Conservation (phyloP, 805 yeast species). For the Yarrowia sp. region DNA sequence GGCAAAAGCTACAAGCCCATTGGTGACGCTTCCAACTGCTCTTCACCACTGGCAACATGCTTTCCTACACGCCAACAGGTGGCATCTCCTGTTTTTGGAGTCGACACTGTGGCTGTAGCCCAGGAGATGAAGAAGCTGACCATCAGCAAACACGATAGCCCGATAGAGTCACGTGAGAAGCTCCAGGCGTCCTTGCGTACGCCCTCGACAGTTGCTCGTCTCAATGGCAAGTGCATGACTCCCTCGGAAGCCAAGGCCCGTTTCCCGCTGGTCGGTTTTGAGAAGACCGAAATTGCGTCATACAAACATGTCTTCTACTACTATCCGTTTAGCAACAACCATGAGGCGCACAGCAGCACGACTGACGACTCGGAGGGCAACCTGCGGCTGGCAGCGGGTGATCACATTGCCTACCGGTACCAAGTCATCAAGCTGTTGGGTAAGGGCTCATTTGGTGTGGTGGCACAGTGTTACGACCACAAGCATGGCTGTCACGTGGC, state of each 20-base stretch:
- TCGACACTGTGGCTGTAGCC: background rate
- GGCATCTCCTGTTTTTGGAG: background rate
- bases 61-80: background rate
- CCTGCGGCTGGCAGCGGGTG: conserved; percentile 52
- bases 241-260: conserved; percentile 46
- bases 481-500: conserved; percentile 59
- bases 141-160: conserved; percentile 21
- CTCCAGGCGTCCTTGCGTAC: conserved; percentile 15
- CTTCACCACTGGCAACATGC: background rate
- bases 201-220: conserved; percentile 26
- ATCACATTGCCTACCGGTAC: conserved; percentile 74
- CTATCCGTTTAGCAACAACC: conserved; percentile 42
- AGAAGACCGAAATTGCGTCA: conserved; percentile 42
- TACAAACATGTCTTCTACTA: conserved; percentile 30
- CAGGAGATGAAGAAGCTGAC: conserved; percentile 28
- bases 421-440: conserved; percentile 61
- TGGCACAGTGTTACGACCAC: conserved; percentile 65
- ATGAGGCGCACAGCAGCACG: conserved; percentile 44
- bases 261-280: conserved; percentile 49
- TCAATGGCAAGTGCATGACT: conserved; percentile 31
- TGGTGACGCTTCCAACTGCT: background rate
- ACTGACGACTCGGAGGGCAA: conserved; percentile 67
- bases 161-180: conserved; percentile 25
- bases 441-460: conserved; percentile 80
- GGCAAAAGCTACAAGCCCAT: conserved; percentile 17